These are phyloP conservation scores for Fusarium goolgardi DNA, from an alignment of 2,329 filamentous ascomycete genomes.

Conservation along the genomic window DNA sequence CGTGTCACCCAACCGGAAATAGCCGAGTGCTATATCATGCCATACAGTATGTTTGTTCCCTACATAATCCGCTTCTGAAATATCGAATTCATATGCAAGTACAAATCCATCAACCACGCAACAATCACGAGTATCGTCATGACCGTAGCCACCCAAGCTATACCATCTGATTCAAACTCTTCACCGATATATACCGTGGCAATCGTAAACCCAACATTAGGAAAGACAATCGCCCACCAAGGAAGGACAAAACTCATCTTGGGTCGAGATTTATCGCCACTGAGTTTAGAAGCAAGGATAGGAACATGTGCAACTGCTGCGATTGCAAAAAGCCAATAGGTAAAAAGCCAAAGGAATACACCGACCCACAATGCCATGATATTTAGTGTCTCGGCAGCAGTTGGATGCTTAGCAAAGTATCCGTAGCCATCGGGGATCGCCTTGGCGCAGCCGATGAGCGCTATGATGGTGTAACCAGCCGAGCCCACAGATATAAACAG, in stretches of 20 bases:
- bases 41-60: background rate
- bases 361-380: conserved; percentile 16
- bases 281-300: background rate
- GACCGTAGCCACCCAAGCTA: conserved; percentile 1
- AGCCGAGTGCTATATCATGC: background rate
- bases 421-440: conserved; percentile 7
- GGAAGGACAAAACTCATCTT: conserved; percentile 9
- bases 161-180: background rate
- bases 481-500: conserved; percentile 5
- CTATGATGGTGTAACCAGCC: conserved; percentile 15
- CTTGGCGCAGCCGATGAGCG: conserved; percentile 6
- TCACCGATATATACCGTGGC: conserved; percentile 10
- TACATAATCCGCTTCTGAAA: conserved; percentile 9
- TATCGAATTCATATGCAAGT: conserved; percentile 10
- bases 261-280: background rate
- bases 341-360: conserved; percentile 7
- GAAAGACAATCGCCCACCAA: conserved; percentile 18
- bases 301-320: conserved; percentile 6
- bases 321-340: conserved; percentile 12
- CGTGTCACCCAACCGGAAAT: background rate
- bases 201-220: conserved; percentile 8
- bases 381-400: background rate
- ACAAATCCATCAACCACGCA: conserved; percentile 6
- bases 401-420: conserved; percentile 5
- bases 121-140: conserved; percentile 5